phyloP scores from a whole-genome alignment of 164 flowering plant genomes.

The Magnolia changhungtana region DNA sequence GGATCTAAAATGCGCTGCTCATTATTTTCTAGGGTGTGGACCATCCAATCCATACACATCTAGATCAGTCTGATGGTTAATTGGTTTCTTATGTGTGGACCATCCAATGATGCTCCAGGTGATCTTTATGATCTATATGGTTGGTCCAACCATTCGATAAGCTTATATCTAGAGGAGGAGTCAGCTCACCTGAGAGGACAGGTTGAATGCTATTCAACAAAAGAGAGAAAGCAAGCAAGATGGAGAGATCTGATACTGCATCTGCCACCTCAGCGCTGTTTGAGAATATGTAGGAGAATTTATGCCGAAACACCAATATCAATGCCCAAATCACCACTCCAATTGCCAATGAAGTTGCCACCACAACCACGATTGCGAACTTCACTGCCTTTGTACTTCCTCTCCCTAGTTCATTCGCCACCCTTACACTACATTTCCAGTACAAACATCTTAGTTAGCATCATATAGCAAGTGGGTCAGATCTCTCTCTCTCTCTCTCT shows the following conservation, averaged over 20 bases:
- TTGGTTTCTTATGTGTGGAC: too few relatives aligned
- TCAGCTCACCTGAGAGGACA: conserved; percentile 33
- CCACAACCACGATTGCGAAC: conserved; percentile 23
- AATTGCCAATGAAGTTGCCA: conserved; percentile 24
- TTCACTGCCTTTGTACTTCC: conserved; percentile 36
- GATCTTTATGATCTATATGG: too few relatives aligned
- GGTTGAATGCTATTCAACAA: conserved; percentile 42
- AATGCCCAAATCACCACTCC: conserved; percentile 28
- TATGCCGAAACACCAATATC: conserved; percentile 21
- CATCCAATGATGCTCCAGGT: too few relatives aligned
- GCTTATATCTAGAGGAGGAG: neutral
- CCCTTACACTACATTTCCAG: conserved; percentile 29
- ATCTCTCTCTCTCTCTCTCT: too few relatives aligned
- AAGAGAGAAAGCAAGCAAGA: conserved; percentile 29
- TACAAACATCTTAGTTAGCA: too few relatives aligned
- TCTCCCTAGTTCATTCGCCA: conserved; percentile 44
- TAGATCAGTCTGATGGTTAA: too few relatives aligned
- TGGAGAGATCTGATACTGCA: conserved; percentile 28
- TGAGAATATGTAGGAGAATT: conserved; percentile 28
- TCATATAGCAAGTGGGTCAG: neutral
- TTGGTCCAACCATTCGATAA: too few relatives aligned
- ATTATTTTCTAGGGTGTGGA: too few relatives aligned
- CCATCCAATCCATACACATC: too few relatives aligned
- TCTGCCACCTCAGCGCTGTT: conserved; percentile 21
- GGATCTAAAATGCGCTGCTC: too few relatives aligned